A percentile compares a stretch with the other conserved stretches of the same genome.
phyloP scores from a whole-genome alignment of 768 basidiomycete species.

The Clitopilus passeckerianus region DNA sequence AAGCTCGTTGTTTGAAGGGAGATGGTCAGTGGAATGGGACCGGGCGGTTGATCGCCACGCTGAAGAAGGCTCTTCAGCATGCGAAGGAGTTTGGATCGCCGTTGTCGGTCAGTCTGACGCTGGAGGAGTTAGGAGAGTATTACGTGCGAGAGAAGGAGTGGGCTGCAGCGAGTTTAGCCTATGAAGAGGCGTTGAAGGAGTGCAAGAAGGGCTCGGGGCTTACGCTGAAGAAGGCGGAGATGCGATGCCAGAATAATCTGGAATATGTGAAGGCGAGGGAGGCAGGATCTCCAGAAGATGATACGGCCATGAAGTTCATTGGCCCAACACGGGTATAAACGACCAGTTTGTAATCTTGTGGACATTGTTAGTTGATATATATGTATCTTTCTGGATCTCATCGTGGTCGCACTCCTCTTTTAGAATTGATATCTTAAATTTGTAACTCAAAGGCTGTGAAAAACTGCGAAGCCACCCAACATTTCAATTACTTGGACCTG shows the following conservation, averaged over 20 bases:
- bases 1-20: neutral
- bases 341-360: too few species aligned
- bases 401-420: too few species aligned
- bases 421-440: too few species aligned
- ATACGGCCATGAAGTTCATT: neutral
- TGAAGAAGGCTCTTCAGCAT: neutral
- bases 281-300: neutral
- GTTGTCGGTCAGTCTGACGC: neutral
- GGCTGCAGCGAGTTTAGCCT: neutral
- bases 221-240: neutral
- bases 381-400: too few species aligned
- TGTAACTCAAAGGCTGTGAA: too few species aligned
- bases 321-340: neutral
- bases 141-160: neutral
- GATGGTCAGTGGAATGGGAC: neutral
- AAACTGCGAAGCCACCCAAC: too few species aligned
- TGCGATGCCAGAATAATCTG: neutral
- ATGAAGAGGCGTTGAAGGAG: neutral
- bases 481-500: too few species aligned
- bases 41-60: neutral
- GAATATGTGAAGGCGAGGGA: neutral
- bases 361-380: too few species aligned
- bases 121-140: neutral
- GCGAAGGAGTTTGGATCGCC: neutral
- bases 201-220: neutral